Percentiles rank a stretch among this genome's conserved stretches.
phyloP scores from a whole-genome alignment of 2,329 filamentous ascomycete genomes.

The Cryphonectria nitschkei region DNA sequence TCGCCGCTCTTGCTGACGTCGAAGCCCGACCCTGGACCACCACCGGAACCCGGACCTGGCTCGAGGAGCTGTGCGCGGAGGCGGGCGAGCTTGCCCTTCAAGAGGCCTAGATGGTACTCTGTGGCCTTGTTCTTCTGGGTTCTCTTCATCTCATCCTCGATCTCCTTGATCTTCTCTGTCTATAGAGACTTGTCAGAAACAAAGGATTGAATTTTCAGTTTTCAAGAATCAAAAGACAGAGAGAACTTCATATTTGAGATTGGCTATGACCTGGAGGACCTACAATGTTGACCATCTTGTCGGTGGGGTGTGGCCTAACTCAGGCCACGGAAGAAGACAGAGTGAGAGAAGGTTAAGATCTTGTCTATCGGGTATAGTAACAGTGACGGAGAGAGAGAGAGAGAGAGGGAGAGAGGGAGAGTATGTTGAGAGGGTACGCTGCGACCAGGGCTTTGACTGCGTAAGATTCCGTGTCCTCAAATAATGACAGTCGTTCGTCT shows the following conservation, averaged over 20 bases:
- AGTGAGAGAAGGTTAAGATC: neutral
- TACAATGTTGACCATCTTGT: conserved; percentile 89
- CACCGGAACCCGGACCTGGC: conserved; percentile 77
- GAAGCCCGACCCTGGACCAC: conserved; percentile 81
- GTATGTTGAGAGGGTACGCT: neutral
- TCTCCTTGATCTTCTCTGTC: conserved; percentile 99
- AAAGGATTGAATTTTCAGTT: neutral
- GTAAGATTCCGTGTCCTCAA: neutral
- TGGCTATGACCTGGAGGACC: neutral
- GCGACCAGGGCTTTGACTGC: neutral
- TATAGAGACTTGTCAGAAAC: neutral
- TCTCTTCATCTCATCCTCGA: conserved; percentile 99
- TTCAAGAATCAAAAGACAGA: neutral
- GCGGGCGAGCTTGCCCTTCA: conserved; percentile 98
- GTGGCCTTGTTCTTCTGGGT: conserved; percentile 79
- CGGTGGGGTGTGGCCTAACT: conserved; percentile 31
- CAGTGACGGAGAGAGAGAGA: neutral
- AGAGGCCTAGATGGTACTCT: conserved; percentile 95
- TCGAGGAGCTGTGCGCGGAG: conserved; percentile 93
- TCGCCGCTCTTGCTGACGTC: conserved; percentile 96
- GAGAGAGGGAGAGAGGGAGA: neutral
- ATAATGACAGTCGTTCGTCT: neutral
- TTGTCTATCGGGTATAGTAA: neutral
- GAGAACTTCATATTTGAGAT: neutral
- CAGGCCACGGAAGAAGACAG: conserved; percentile 22